Conservation (phyloP, 257 asterid genomes). For the Striga asiatica region DNA sequence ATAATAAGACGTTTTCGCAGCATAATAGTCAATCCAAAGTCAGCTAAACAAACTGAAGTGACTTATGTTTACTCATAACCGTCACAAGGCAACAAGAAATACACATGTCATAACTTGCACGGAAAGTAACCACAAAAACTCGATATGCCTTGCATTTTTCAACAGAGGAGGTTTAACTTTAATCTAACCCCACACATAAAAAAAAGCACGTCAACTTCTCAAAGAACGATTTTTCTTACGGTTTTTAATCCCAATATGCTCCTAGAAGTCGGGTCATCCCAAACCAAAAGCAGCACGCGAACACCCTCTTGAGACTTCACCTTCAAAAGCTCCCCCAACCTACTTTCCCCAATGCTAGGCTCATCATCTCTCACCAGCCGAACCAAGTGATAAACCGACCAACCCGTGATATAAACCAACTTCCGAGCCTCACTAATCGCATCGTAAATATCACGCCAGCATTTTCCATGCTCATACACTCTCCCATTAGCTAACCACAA, state of each 20-base stretch:
- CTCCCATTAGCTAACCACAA: constrained; percentile 48
- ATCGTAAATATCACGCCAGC: constrained; percentile 70
- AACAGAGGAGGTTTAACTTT: too few species aligned
- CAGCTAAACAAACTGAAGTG: too few species aligned
- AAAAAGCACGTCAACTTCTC: not conserved
- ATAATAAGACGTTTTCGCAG: too few species aligned
- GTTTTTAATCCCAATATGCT: constrained; percentile 64
- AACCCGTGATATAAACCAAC: constrained; percentile 69
- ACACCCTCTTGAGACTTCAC: constrained; percentile 81
- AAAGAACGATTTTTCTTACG: too few species aligned
- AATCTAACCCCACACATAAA: too few species aligned
- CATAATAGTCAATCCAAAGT: too few species aligned
- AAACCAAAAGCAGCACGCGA: constrained; percentile 63
- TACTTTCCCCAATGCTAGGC: constrained; percentile 21
- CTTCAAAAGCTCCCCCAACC: constrained; percentile 65
- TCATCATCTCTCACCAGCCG: constrained; percentile 64
- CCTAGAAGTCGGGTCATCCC: constrained; percentile 90
- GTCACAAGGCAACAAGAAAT: too few species aligned
- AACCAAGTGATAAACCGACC: constrained; percentile 83
- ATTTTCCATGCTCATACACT: constrained; percentile 55
- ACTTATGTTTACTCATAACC: too few species aligned
- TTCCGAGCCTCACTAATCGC: constrained; percentile 63
- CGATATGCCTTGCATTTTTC: too few species aligned
- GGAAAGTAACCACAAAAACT: too few species aligned
- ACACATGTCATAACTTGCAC: too few species aligned